Evolutionary conservation across 768 basidiomycete genomes (phyloP).

Genomic region (Xerocomellus amylosporus): DNA sequence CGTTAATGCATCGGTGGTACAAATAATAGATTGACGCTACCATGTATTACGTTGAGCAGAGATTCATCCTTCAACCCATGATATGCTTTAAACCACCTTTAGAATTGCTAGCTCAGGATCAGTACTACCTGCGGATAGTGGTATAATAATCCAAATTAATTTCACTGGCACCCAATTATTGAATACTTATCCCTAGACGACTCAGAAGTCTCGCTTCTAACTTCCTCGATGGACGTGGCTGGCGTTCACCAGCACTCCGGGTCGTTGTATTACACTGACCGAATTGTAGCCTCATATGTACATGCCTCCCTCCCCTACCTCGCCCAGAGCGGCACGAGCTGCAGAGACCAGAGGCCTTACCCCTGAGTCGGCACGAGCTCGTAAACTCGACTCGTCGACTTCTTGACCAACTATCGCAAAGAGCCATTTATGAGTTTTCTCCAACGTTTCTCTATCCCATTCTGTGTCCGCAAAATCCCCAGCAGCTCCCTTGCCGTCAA

Average conservation of each 20-base stretch:
- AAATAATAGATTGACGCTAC: no score
- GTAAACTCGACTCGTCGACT: constrained; percentile 5
- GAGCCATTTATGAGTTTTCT: constrained; percentile 36
- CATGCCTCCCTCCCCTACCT: constrained; percentile 50
- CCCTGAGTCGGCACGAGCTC: constrained; percentile 10
- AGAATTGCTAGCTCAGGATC: background rate
- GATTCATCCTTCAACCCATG: background rate
- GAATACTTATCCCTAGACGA: background rate
- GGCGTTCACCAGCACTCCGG: no score
- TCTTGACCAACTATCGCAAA: constrained; percentile 34
- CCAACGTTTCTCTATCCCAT: constrained; percentile 38
- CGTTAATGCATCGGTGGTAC: background rate
- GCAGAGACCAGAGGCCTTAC: background rate
- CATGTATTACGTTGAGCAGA: background rate
- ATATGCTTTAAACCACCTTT: no score
- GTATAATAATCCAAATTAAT: no score
- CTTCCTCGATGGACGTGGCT: background rate
- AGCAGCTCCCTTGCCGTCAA: constrained; percentile 31
- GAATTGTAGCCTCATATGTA: constrained; percentile 38
- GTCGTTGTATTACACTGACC: background rate
- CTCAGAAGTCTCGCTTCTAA: background rate
- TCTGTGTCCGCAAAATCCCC: constrained; percentile 27
- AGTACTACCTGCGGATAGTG: no score
- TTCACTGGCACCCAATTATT: no score
- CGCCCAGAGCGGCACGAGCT: constrained; percentile 15